These are phyloP conservation scores for Globisporangium irregulare DNA, from an alignment of 352 stramenopile species.

Conservation along the genomic window DNA sequence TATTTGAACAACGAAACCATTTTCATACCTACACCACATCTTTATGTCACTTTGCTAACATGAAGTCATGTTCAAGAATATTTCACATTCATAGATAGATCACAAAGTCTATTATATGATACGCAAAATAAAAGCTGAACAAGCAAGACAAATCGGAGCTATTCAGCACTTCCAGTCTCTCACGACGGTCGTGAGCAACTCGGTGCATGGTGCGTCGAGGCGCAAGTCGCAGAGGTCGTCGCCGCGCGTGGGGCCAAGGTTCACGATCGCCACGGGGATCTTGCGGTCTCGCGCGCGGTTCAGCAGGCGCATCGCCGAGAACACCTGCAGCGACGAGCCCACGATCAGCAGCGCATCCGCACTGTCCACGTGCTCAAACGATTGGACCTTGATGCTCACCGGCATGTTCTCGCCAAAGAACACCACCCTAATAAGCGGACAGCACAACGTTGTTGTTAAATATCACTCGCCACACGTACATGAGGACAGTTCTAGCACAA, in stretches of 20 bases:
- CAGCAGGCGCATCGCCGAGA: conserved; percentile 93
- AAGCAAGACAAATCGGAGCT: not conserved
- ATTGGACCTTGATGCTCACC: conserved; percentile 58
- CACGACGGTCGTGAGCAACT: conserved; percentile 44
- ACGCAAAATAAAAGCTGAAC: not conserved
- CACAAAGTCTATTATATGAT: not conserved
- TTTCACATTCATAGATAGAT: not conserved
- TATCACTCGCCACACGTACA: no score
- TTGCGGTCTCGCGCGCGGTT: conserved; percentile 61
- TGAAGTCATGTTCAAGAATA: not conserved
- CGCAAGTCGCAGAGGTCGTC: conserved; percentile 79
- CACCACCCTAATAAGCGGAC: conserved; percentile 67
- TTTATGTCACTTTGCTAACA: no score
- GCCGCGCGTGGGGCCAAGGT: conserved; percentile 83
- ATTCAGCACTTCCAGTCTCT: conserved; percentile 13
- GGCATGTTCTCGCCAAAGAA: conserved; percentile 98
- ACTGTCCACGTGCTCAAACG: conserved; percentile 66
- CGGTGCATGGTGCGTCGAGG: conserved; percentile 58
- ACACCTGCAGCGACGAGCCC: conserved; percentile 93
- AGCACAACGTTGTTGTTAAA: not conserved
- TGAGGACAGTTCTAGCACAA: not conserved
- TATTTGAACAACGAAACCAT: conserved; percentile 6
- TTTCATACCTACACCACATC: not conserved
- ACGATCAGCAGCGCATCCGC: conserved; percentile 91
- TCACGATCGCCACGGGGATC: conserved; percentile 85